A percentile compares a stretch with the other conserved stretches of the same genome.
Evolutionary conservation across 2,329 filamentous ascomycete species (phyloP).

Genomic region (Diaporthe sp.): DNA sequence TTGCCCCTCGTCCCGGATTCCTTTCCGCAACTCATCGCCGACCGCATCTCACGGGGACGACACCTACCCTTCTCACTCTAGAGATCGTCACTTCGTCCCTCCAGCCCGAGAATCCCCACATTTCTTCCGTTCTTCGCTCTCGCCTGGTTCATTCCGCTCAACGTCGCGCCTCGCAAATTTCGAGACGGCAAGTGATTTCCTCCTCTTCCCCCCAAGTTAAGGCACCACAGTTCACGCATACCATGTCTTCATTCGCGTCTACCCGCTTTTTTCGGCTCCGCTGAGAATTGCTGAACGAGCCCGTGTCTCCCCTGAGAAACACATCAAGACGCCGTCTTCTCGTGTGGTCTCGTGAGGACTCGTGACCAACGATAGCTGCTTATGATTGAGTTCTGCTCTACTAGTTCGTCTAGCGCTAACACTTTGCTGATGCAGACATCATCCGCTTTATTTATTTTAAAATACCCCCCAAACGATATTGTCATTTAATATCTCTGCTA

Average conservation of each 20-base stretch:
- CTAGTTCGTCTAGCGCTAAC: constrained; percentile 1
- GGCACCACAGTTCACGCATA: neutral
- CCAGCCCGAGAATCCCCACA: neutral
- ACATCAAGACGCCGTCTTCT: neutral
- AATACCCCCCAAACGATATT: neutral
- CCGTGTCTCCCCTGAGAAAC: neutral
- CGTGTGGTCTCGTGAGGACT: neutral
- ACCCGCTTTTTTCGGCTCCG: neutral
- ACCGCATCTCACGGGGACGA: neutral
- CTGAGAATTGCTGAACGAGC: neutral
- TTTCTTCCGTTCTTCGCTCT: neutral
- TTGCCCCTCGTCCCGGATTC: constrained; percentile 12
- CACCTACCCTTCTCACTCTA: neutral
- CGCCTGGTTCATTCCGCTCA: neutral
- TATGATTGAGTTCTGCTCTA: neutral
- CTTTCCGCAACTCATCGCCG: constrained; percentile 15
- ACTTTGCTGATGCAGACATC: neutral
- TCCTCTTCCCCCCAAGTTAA: neutral
- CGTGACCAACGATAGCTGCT: neutral
- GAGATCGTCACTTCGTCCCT: neutral
- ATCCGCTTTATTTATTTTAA: neutral
- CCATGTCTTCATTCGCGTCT: neutral
- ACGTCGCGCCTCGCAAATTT: neutral
- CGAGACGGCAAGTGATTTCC: neutral
- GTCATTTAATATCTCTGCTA: constrained; percentile 40